These are phyloP conservation scores for Penicillium subrubescens DNA, from an alignment of 495 filamentous ascomycete genomes.

Conservation along the genomic window DNA sequence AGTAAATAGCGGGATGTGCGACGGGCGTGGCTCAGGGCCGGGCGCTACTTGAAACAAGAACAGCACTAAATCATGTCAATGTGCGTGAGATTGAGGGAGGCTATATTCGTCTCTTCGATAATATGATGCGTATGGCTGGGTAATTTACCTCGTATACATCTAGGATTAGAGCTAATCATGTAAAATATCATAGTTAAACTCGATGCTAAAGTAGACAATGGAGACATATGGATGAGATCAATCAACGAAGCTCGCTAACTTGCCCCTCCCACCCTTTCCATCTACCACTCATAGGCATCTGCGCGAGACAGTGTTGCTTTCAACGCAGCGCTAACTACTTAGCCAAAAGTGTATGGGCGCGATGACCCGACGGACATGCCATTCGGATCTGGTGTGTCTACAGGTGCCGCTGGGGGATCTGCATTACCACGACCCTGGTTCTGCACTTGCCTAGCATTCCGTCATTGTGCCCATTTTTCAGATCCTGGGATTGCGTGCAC, in stretches of 20 bases:
- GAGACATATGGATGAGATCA: not conserved
- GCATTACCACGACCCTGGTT: not conserved
- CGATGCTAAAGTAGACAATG: not conserved
- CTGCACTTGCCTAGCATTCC: not conserved
- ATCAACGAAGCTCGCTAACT: not conserved
- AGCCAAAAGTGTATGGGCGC: not conserved
- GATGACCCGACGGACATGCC: not conserved
- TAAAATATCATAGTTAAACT: not conserved
- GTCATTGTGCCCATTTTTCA: not conserved
- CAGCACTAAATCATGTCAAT: not conserved
- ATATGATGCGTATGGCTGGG: not conserved
- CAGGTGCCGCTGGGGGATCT: not conserved
- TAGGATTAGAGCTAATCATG: not conserved
- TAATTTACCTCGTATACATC: not conserved
- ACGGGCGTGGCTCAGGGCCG: slow-evolving; percentile 2
- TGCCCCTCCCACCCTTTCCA: not conserved
- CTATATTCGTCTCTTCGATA: not conserved
- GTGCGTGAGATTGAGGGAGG: not conserved
- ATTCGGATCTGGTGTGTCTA: not conserved
- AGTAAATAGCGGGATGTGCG: not conserved
- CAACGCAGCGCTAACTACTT: not conserved
- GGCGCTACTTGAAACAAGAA: slow-evolving; percentile 15
- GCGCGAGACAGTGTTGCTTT: not conserved
- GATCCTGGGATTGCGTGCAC: not conserved
- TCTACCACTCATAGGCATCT: not conserved